These are phyloP conservation scores for Marasmius oreades DNA, from an alignment of 1,284 basidiomycete species.

Conservation along the genomic window DNA sequence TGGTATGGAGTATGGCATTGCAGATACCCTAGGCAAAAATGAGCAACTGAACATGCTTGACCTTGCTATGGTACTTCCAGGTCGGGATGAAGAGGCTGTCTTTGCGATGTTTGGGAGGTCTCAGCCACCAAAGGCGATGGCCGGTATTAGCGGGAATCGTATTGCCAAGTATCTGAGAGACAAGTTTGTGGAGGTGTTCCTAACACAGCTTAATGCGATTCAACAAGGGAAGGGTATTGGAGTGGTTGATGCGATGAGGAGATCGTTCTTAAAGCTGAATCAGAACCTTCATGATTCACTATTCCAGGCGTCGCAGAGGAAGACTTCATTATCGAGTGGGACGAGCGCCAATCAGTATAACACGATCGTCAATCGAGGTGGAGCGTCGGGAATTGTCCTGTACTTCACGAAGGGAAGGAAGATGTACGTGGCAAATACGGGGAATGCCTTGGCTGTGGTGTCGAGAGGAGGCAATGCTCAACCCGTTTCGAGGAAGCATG, in stretches of 20 bases:
- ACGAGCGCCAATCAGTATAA: slow-evolving; percentile 35
- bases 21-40: slow-evolving; percentile 84
- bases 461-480: slow-evolving; percentile 80
- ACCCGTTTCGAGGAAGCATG: slow-evolving; percentile 80
- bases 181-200: slow-evolving; percentile 66
- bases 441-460: slow-evolving; percentile 87
- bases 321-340: slow-evolving; percentile 57
- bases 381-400: slow-evolving; percentile 84
- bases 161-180: slow-evolving; percentile 82
- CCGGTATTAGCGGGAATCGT: slow-evolving; percentile 51
- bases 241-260: slow-evolving; percentile 73
- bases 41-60: slow-evolving; percentile 90
- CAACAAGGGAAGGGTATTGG: slow-evolving; percentile 48
- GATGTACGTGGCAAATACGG: slow-evolving; percentile 89
- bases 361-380: slow-evolving; percentile 50
- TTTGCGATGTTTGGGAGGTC: slow-evolving; percentile 94
- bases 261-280: slow-evolving; percentile 86
- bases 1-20: slow-evolving; percentile 95
- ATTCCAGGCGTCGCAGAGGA: slow-evolving; percentile 46
- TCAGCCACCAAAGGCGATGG: slow-evolving; percentile 47
- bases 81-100: slow-evolving; percentile 77
- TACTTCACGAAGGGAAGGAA: slow-evolving; percentile 82
- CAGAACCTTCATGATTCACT: slow-evolving; percentile 71
- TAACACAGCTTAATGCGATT: slow-evolving; percentile 53
- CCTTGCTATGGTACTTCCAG: slow-evolving; percentile 86